Conservation (phyloP, 78 protist genomes). For the Bodo saltans region DNA sequence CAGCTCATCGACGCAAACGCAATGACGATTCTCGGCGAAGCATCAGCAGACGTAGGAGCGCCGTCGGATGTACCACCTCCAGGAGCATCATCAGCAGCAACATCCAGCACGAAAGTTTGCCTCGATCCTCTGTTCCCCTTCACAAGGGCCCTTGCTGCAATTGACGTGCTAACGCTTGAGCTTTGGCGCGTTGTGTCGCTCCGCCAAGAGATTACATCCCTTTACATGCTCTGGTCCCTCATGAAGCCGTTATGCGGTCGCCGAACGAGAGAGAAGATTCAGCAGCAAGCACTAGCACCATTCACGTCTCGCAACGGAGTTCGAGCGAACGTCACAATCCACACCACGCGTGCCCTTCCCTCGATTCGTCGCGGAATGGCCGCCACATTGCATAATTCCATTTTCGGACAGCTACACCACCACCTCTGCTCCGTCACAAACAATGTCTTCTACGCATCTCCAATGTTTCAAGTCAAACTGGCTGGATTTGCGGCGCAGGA, state of each 20-base stretch:
- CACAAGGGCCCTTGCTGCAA: too few species aligned
- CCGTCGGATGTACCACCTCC: too few species aligned
- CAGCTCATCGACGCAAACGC: too few species aligned
- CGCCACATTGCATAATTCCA: neutral
- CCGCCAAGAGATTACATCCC: too few species aligned
- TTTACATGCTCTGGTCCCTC: neutral
- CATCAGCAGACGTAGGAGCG: too few species aligned
- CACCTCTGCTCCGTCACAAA: neutral
- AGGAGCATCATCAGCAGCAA: too few species aligned
- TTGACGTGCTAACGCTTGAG: too few species aligned
- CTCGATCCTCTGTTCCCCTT: too few species aligned
- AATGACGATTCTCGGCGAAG: too few species aligned
- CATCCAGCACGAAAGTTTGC: too few species aligned
- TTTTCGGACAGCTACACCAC: neutral
- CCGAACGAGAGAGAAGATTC: neutral
- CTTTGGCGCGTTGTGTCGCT: too few species aligned
- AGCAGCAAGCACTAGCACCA: neutral
- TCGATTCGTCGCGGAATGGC: neutral
- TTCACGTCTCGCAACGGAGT: neutral
- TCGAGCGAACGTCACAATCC: neutral
- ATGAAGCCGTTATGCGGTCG: neutral
- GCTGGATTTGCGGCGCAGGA: constrained; percentile 7
- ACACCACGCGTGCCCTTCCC: neutral
- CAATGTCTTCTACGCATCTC: neutral
- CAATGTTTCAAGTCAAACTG: neutral